Percentiles rank a stretch among this genome's conserved stretches.
phyloP scores from a whole-genome alignment of 257 asterid genomes.

The Oldenlandia corymbosa region DNA sequence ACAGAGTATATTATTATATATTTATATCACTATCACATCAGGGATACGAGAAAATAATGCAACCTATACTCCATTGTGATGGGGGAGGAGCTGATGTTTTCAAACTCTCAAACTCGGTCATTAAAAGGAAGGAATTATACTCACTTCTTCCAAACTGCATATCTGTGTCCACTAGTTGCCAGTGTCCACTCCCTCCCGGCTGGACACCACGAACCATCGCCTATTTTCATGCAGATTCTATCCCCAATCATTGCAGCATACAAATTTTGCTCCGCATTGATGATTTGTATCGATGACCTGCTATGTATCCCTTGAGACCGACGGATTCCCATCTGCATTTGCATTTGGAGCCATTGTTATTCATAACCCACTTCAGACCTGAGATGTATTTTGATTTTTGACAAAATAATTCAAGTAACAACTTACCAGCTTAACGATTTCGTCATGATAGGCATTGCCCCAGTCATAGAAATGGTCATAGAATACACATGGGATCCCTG shows the following conservation, averaged over 20 bases:
- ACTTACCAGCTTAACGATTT: slow-evolving; percentile 85
- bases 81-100: no score
- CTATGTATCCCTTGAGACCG: slow-evolving; percentile 60
- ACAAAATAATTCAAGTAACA: not conserved
- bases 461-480: slow-evolving; percentile 86
- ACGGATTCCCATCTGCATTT: slow-evolving; percentile 59
- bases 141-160: slow-evolving; percentile 85
- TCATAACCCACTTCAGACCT: not conserved
- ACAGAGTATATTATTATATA: no score
- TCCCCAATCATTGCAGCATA: slow-evolving; percentile 83
- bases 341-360: slow-evolving; percentile 1
- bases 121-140: not conserved
- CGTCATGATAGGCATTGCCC: slow-evolving; percentile 58
- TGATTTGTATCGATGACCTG: slow-evolving; percentile 57
- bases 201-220: slow-evolving; percentile 92
- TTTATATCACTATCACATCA: no score
- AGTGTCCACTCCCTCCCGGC: slow-evolving; percentile 78
- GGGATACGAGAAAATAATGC: no score
- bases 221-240: slow-evolving; percentile 74
- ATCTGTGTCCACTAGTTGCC: slow-evolving; percentile 69
- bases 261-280: slow-evolving; percentile 70
- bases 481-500: slow-evolving; percentile 80
- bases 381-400: not conserved
- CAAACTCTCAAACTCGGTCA: no score
- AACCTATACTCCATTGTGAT: no score